A percentile compares a stretch with the other conserved stretches of the same genome.
phyloP scores from a whole-genome alignment of 257 asterid genomes.

The Solanum commersonii region DNA sequence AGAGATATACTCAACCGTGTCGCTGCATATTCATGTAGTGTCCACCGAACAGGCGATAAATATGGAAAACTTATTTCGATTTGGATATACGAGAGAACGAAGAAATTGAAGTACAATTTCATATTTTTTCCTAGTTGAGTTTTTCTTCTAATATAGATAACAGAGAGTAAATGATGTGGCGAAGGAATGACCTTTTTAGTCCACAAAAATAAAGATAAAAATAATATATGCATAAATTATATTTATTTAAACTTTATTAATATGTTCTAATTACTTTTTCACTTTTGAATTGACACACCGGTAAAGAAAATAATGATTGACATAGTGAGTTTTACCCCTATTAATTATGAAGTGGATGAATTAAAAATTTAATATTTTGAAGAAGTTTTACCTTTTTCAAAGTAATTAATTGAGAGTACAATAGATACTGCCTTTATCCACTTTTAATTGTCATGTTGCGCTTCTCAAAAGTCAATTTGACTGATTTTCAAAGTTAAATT shows the following conservation, averaged over 20 bases:
- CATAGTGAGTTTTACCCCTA: no score
- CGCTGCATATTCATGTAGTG: neutral
- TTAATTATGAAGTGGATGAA: no score
- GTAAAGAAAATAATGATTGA: no score
- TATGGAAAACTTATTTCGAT: neutral
- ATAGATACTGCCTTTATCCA: rapidly evolving
- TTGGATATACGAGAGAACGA: neutral
- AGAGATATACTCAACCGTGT: neutral
- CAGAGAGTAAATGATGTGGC: neutral
- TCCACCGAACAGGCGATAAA: neutral
- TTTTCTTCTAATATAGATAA: neutral
- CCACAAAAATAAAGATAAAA: neutral
- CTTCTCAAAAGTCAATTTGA: no score
- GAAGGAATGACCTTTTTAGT: neutral
- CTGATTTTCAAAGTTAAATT: no score
- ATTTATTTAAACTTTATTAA: no score
- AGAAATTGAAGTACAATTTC: neutral
- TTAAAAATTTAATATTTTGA: no score
- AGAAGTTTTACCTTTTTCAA: rapidly evolving
- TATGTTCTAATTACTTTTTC: neutral
- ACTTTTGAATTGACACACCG: neutral
- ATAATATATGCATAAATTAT: neutral
- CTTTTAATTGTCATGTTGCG: no score
- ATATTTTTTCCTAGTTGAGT: neutral
- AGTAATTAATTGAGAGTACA: no score